Evolutionary conservation across 2,329 filamentous ascomycete genomes (phyloP).

Genomic region (Colletotrichum sp.): DNA sequence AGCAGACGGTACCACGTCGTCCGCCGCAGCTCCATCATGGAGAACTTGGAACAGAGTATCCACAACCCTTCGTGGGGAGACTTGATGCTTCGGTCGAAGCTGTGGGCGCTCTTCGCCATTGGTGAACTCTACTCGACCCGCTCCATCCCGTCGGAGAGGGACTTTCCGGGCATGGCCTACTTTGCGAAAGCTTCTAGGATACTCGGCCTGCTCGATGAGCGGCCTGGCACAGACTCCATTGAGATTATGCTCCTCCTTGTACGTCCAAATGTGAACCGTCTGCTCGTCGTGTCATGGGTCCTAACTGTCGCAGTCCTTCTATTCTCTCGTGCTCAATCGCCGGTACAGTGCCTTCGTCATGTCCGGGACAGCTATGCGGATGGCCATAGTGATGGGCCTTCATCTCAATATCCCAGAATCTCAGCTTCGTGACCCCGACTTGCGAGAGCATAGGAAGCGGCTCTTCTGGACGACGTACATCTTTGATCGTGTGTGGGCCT

Average conservation of each 20-base stretch:
- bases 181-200: slow-evolving; percentile 45
- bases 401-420: slow-evolving; percentile 30
- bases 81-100: slow-evolving; percentile 40
- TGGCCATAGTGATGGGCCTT: slow-evolving; percentile 35
- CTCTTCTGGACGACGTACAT: slow-evolving; percentile 50
- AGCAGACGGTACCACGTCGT: slow-evolving; percentile 45
- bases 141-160: slow-evolving; percentile 32
- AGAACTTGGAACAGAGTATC: slow-evolving; percentile 40
- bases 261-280: slow-evolving; percentile 18
- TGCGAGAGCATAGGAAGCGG: slow-evolving; percentile 43
- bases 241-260: slow-evolving; percentile 50
- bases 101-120: slow-evolving; percentile 49
- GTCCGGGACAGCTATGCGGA: slow-evolving; percentile 48
- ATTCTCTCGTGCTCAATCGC: slow-evolving; percentile 48
- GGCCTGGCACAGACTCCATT: slow-evolving; percentile 46
- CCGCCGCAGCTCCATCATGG: slow-evolving; percentile 39
- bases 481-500: slow-evolving; percentile 52
- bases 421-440: slow-evolving; percentile 39
- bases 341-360: slow-evolving; percentile 48
- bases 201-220: slow-evolving; percentile 43
- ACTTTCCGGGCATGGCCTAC: slow-evolving; percentile 48
- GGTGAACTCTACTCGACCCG: slow-evolving; percentile 51
- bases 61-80: slow-evolving; percentile 36
- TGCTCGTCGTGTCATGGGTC: not conserved
- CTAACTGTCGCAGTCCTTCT: slow-evolving; percentile 39